phyloP scores from a whole-genome alignment of 1,284 basidiomycete genomes.

The Kalmanozyma brasiliensis region DNA sequence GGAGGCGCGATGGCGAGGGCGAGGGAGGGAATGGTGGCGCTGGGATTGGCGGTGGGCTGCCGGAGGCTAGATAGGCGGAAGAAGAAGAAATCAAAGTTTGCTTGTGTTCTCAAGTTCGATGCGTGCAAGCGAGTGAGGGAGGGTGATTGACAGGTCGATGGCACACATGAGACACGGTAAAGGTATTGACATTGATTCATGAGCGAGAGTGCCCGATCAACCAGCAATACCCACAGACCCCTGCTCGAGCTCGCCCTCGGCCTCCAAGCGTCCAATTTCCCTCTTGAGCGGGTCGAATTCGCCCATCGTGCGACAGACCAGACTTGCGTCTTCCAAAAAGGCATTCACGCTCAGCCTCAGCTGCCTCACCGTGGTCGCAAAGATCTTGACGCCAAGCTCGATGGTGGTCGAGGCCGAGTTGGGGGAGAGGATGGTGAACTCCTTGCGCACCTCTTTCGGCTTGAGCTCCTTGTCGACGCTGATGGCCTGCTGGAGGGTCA shows the following conservation, averaged over 20 bases:
- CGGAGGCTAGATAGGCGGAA: conserved; percentile 45
- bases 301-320: conserved; percentile 56
- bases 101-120: background rate
- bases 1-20: conserved; percentile 14
- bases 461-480: conserved; percentile 58
- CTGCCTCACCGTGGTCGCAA: conserved; percentile 58
- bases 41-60: conserved; percentile 16
- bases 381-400: conserved; percentile 47
- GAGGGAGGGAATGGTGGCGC: conserved; percentile 2
- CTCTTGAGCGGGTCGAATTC: conserved; percentile 43
- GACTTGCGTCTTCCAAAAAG: conserved; percentile 52
- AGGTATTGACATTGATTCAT: too few species aligned
- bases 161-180: background rate
- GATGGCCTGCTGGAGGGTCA: conserved; percentile 45
- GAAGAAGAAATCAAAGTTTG: background rate
- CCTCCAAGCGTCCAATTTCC: conserved; percentile 34
- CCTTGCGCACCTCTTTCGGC: conserved; percentile 55
- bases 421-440: conserved; percentile 32
- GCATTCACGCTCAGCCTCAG: conserved; percentile 56
- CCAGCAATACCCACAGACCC: conserved; percentile 54
- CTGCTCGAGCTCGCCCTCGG: conserved; percentile 53
- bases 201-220: too few species aligned
- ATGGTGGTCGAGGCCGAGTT: conserved; percentile 7
- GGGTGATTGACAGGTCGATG: background rate
- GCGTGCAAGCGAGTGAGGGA: background rate